Evolutionary conservation across 768 basidiomycete species (phyloP).

Genomic region (Suillus brevipes): DNA sequence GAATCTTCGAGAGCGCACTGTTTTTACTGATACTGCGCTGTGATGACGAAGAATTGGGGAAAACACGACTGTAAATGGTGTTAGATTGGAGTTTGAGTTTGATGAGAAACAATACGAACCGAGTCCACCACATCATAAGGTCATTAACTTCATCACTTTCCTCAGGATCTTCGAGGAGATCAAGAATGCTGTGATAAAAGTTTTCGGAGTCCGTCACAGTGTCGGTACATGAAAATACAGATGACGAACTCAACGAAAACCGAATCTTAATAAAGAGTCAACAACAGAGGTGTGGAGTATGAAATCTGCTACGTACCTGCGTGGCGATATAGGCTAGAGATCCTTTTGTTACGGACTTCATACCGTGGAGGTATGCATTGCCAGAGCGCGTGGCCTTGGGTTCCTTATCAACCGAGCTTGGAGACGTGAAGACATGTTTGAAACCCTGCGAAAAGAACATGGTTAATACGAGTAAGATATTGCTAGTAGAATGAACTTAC

Average conservation of each 20-base stretch:
- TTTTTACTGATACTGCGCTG: too few relatives aligned
- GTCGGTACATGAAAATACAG: background rate
- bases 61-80: too few relatives aligned
- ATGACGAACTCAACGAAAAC: background rate
- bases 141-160: background rate
- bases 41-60: too few relatives aligned
- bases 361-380: background rate
- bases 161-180: background rate
- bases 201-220: background rate
- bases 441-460: background rate
- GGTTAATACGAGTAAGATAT: background rate
- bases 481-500: background rate
- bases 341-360: background rate
- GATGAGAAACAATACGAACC: too few relatives aligned
- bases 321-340: background rate
- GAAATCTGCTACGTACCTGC: background rate
- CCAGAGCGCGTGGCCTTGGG: background rate
- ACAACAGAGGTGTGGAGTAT: too few relatives aligned
- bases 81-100: too few relatives aligned
- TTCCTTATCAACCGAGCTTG: background rate
- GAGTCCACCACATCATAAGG: background rate
- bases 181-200: background rate
- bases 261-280: too few relatives aligned
- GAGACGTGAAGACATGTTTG: background rate
- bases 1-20: too few relatives aligned